Base-by-base conservation (phyloP, 257 asterid species). In the Salvia miltiorrhiza region DNA sequence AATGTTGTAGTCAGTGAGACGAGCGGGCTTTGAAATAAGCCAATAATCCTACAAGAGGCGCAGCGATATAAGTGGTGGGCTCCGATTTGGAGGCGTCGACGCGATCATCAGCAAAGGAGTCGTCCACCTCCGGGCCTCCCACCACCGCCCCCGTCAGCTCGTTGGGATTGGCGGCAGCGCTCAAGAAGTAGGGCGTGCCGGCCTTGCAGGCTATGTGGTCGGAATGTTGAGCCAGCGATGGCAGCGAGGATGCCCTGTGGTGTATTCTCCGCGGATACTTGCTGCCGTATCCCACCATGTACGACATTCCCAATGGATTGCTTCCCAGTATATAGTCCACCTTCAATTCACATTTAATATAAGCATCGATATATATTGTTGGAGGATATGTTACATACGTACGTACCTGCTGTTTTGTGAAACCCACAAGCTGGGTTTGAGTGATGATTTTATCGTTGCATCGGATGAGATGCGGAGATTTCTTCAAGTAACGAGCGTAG, bases 251-350 rank as follows among this genome's bases (percentile, higher is more conserved):
- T 0, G 71, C 86, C 19, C 86, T 75, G 45, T 85, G 90, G 77
- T 85, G 90, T 53, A 82, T 73, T 35, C 83, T 78, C 63, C 65
- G 67, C 0, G 87, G 90, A 54, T 1, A 85, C 20, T 67, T 78
- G 4, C 14, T 24, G 14, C 85, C 86, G 59, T 82, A 85, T 2
- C 90, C 86, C 54, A 82, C 85, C 90, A 85, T 82, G 49, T 73
- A 78, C 5, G 88, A 82, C 78, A 74, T 70, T 0, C 62, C 60
- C 76, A 63, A 2, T 11, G 88, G 90, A 77, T 82, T 85, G 41
- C 41, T 57, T 21, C 90, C 90, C 28, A 82, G 40, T 65, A 82
- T 76, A 40, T 85, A 85, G 33, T 85, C 69, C 65, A 85, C 86
- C 82, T 84, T 77, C 69, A 57, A 5, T 17, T n/a, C 4, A 45